phyloP scores from a whole-genome alignment of 352 stramenopile genomes.

The Globisporangium iwayamae region DNA sequence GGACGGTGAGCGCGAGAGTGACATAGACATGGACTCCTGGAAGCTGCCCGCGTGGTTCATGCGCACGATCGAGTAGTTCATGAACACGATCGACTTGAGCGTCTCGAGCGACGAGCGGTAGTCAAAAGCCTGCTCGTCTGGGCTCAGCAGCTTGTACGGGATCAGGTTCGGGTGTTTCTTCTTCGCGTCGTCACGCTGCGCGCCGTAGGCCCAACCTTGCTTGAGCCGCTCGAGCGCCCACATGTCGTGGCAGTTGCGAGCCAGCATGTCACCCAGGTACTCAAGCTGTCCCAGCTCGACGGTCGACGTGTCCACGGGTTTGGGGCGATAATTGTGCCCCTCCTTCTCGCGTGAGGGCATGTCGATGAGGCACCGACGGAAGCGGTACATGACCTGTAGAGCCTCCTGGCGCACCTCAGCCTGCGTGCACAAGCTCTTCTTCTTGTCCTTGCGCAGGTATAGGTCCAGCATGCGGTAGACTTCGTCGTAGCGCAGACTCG shows the following conservation, averaged over 20 bases:
- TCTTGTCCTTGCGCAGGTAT: constrained; percentile 77
- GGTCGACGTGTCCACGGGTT: constrained; percentile 74
- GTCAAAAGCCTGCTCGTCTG: constrained; percentile 82
- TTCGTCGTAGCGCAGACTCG: constrained; percentile 80
- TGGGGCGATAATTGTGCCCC: constrained; percentile 83
- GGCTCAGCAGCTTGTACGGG: constrained; percentile 75
- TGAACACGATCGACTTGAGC: constrained; percentile 86
- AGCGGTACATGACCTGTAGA: constrained; percentile 86
- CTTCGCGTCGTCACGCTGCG: constrained; percentile 60
- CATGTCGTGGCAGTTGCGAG: constrained; percentile 86
- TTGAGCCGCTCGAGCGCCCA: constrained; percentile 83
- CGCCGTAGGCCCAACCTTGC: constrained; percentile 78
- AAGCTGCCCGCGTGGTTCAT: constrained; percentile 53
- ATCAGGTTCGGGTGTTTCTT: constrained; percentile 83
- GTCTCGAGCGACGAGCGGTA: constrained; percentile 85
- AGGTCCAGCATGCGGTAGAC: constrained; percentile 84
- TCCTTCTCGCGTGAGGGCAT: constrained; percentile 88
- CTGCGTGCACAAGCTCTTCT: constrained; percentile 63
- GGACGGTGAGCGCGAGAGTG: constrained; percentile 65
- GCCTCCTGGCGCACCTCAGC: constrained; percentile 70
- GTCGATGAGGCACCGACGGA: constrained; percentile 85
- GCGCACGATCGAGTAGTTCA: constrained; percentile 83
- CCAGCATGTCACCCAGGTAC: constrained; percentile 70
- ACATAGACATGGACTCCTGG: constrained; percentile 26
- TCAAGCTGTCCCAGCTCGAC: constrained; percentile 74